These are phyloP conservation scores for Schoenoplectus tabernaemontani DNA, from an alignment of 202 grass and related monocot genomes.

Conservation along the genomic window DNA sequence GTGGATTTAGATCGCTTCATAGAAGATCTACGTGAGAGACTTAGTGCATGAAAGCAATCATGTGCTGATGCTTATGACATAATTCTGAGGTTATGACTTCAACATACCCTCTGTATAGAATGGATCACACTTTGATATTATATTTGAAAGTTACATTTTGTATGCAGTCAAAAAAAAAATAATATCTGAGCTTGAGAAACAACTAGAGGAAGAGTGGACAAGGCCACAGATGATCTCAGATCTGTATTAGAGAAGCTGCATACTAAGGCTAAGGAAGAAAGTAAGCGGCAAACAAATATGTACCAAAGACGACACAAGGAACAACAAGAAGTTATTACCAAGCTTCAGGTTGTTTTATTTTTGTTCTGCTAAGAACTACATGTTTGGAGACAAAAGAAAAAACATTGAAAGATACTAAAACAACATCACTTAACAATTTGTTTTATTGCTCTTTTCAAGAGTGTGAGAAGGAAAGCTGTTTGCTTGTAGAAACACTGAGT, in stretches of 20 bases:
- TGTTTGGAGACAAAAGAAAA: not conserved
- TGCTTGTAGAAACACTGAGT: slow-evolving; percentile 71
- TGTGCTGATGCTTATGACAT: slow-evolving; percentile 74
- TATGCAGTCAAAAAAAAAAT: slow-evolving; percentile 76
- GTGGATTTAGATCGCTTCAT: slow-evolving; percentile 49
- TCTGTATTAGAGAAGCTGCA: slow-evolving; percentile 70
- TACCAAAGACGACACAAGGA: slow-evolving; percentile 69
- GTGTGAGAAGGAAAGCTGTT: slow-evolving; percentile 72
- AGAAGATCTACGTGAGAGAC: slow-evolving; percentile 83
- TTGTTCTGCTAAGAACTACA: not conserved
- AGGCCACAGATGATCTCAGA: slow-evolving; percentile 68
- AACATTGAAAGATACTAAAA: slow-evolving; percentile 3
- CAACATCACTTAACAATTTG: not conserved
- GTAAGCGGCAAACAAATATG: slow-evolving; percentile 49
- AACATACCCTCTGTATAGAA: not conserved
- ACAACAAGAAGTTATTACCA: slow-evolving; percentile 83
- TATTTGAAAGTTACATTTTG: not conserved
- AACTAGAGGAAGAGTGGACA: slow-evolving; percentile 76
- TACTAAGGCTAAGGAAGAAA: slow-evolving; percentile 63
- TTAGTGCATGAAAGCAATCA: slow-evolving; percentile 79
- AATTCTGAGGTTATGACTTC: slow-evolving; percentile 58
- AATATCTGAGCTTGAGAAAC: slow-evolving; percentile 80
- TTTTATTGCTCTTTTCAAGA: slow-evolving; percentile 42
- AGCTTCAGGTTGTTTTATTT: slow-evolving; percentile 60
- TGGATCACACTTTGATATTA: not conserved